Percentiles rank a stretch among this genome's conserved stretches.
Evolutionary conservation across 176 grass and related monocot genomes (phyloP).

Genomic region (Microstegium vimineum): DNA sequence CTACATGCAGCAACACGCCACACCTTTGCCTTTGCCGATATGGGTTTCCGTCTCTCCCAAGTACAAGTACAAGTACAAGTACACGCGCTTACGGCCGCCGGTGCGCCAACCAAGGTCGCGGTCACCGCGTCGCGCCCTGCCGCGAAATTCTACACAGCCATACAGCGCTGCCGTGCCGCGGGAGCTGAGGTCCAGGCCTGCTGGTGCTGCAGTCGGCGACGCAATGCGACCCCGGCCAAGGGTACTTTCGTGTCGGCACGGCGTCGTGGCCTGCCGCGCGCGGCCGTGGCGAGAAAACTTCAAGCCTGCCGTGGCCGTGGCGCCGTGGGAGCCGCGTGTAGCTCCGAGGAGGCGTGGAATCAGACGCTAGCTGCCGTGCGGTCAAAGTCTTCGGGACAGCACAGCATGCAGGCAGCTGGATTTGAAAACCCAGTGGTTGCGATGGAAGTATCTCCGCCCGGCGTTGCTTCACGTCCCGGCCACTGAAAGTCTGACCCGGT

Average conservation of each 20-base stretch:
- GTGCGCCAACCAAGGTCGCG: neutral
- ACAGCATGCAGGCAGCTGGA: neutral
- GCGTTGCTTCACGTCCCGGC: neutral
- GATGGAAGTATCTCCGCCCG: too few species aligned
- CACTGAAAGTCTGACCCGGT: neutral
- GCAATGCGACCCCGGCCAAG: neutral
- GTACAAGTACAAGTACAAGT: too few species aligned
- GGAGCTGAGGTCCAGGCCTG: neutral
- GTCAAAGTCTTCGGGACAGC: too few species aligned
- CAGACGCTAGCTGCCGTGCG: too few species aligned
- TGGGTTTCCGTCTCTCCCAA: neutral
- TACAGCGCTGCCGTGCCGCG: neutral
- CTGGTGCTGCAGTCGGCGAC: neutral
- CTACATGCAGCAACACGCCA: neutral
- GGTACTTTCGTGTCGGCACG: neutral
- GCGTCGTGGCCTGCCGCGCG: neutral
- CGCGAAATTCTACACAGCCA: neutral
- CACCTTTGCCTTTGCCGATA: neutral
- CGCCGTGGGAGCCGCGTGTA: neutral
- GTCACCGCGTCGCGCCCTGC: neutral
- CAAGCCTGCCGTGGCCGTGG: neutral
- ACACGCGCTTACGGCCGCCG: neutral
- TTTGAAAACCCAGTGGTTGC: neutral
- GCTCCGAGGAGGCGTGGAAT: too few species aligned
- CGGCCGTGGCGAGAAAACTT: neutral